Percentiles rank a stretch among this genome's conserved stretches.
Conservation (phyloP, 345 rosid species). For the Gossypium anomalum region DNA sequence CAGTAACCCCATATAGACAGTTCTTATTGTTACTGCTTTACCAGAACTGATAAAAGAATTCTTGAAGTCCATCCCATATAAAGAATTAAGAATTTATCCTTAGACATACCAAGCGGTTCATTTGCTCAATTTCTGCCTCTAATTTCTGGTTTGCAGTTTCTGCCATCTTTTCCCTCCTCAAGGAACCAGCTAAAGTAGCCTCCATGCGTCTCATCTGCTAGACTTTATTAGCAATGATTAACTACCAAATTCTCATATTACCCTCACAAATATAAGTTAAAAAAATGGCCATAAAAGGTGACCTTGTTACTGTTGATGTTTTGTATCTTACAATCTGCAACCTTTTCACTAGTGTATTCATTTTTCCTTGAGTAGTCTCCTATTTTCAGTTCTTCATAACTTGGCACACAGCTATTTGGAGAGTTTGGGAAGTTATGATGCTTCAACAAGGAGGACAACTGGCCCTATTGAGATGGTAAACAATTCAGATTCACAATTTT, state of each 20-base stretch:
- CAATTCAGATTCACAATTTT: slow-evolving; percentile 17
- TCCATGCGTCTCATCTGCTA: slow-evolving; percentile 40
- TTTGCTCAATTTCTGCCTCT: slow-evolving; percentile 58
- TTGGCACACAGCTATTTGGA: slow-evolving; percentile 27
- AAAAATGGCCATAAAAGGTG: slow-evolving; percentile 16
- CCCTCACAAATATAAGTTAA: slow-evolving; percentile 13
- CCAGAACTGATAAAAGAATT: neutral
- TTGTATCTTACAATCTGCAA: slow-evolving; percentile 25
- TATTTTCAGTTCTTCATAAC: slow-evolving; percentile 35
- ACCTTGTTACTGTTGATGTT: slow-evolving; percentile 42
- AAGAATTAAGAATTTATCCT: slow-evolving; percentile 13
- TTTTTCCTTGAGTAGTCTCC: slow-evolving; percentile 22
- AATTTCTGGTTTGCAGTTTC: slow-evolving; percentile 44
- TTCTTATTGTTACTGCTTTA: slow-evolving; percentile 1
- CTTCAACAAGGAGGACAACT: slow-evolving; percentile 57
- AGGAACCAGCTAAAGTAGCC: slow-evolving; percentile 45
- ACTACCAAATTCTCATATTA: neutral
- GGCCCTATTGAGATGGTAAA: slow-evolving; percentile 45
- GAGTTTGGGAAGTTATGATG: slow-evolving; percentile 41
- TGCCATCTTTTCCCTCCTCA: slow-evolving; percentile 68
- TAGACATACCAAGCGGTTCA: slow-evolving; percentile 52
- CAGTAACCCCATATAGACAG: slow-evolving; percentile 15
- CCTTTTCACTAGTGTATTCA: slow-evolving; percentile 31
- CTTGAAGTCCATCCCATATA: neutral
- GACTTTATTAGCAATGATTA: slow-evolving; percentile 18